A percentile compares a stretch with the other conserved stretches of the same genome.
Evolutionary conservation across 2,329 filamentous ascomycete species (phyloP).

Genomic region (Trichoderma asperellum): DNA sequence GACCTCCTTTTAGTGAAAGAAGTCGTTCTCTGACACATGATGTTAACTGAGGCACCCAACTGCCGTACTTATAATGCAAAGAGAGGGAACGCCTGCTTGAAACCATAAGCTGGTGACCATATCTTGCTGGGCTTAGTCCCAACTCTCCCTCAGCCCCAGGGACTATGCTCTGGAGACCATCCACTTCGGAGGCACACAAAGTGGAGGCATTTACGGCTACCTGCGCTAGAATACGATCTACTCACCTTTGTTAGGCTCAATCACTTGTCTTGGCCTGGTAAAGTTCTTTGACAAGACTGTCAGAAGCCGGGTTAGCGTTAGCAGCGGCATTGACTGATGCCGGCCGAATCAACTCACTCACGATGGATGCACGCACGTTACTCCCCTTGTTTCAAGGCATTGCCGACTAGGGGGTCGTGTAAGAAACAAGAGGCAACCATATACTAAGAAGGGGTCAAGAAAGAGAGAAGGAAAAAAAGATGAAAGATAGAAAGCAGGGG

Average conservation of each 20-base stretch:
- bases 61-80: slow-evolving; percentile 20
- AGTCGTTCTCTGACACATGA: not conserved
- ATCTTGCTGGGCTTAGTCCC: not conserved
- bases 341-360: not conserved
- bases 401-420: not conserved
- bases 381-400: not conserved
- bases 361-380: not conserved
- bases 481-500: not conserved
- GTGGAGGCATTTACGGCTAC: not conserved
- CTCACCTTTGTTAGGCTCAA: slow-evolving; percentile 5
- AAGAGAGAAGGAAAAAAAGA: not conserved
- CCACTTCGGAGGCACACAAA: not conserved
- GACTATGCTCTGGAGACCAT: not conserved
- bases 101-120: not conserved
- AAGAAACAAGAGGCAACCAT: not conserved
- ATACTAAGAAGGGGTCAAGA: not conserved
- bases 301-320: not conserved
- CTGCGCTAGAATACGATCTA: not conserved
- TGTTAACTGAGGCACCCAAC: not conserved
- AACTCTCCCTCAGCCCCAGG: slow-evolving; percentile 4
- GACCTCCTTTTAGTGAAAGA: not conserved
- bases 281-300: not conserved
- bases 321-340: not conserved
- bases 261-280: not conserved
- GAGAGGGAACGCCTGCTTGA: not conserved